Evolutionary conservation across 345 rosid species (phyloP), one percentile per base, ranked within the genome.

Genomic region (Hibiscus syriacus): DNA sequence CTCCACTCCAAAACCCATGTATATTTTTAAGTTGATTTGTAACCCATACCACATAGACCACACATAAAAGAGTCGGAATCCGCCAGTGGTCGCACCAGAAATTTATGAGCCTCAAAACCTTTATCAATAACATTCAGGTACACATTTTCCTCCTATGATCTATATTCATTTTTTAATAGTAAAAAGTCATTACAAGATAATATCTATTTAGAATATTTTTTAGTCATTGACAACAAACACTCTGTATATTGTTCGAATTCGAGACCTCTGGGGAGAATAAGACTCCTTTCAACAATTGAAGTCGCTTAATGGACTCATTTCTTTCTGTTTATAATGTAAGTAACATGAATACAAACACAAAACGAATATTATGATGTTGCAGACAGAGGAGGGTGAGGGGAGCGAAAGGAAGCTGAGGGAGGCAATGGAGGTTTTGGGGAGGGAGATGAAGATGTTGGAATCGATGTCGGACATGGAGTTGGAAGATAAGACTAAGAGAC

Each of bases 371-470:
- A 59, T 76, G 86, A 84, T 76, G n/a, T 39, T 72, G 70, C 62
- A 27, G 60, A 66, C 61, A 49, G 62, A 66, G 36, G 80, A 66
- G 49, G 83, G 78, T 5, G 75, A 70, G 7, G 72, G 3, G 41
- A 67, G 55, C 29, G 81, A 49, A 53, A 57, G 41, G 34, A 76
- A 78, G 66, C 19, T 75, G 19, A 80, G 48, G 22, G 76, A 83
- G 4, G 86, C 83, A 5, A 20, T 92, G 6, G 81, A 76, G 71
- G 62, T 77, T 27, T 46, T 92, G 67, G 90, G 90, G 77, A 83
- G 39, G 38, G 93, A 92, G 75, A 87, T 66, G 86, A 83, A 49
- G 72, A 38, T 73, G 73, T 64, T 92, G 19, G 96, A 92, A 66
- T 80, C 83, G 25, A n/a, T 56, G 58, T 97, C 97, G 0, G 84